phyloP scores from a whole-genome alignment of 1,284 basidiomycete species.

The Ustilago hordei region DNA sequence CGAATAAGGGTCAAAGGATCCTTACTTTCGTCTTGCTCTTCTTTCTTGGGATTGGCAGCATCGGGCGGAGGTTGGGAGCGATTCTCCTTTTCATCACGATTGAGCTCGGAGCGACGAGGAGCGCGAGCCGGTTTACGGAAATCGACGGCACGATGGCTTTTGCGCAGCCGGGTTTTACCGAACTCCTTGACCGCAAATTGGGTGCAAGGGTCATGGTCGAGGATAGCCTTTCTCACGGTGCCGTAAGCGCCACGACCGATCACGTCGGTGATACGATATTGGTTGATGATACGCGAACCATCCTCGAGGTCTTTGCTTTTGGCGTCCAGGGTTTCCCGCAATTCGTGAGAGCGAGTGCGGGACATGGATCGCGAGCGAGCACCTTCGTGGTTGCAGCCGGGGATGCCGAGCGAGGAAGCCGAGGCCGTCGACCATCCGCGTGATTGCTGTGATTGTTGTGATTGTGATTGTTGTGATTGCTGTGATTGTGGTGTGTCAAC shows the following conservation, averaged over 20 bases:
- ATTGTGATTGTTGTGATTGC: not conserved
- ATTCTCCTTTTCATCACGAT: constrained; percentile 11
- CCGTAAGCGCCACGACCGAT: constrained; percentile 66
- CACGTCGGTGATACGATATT: constrained; percentile 63
- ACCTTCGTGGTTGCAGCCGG: not conserved
- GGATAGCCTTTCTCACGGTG: constrained; percentile 57
- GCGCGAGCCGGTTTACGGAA: constrained; percentile 29
- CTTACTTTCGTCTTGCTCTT: constrained; percentile 27
- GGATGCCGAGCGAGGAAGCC: constrained; percentile 28
- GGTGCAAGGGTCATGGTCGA: constrained; percentile 46
- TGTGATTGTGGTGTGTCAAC: constrained; percentile 8
- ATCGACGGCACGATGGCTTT: constrained; percentile 46
- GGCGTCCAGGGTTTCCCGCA: constrained; percentile 65
- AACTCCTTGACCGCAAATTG: constrained; percentile 66
- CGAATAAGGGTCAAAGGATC: constrained; percentile 65
- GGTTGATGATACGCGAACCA: constrained; percentile 66
- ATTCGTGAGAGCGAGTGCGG: constrained; percentile 40
- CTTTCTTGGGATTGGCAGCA: not conserved
- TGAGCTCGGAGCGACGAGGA: not conserved
- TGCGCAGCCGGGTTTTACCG: constrained; percentile 64
- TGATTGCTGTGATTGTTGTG: constrained; percentile 5
- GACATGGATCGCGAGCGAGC: constrained; percentile 33
- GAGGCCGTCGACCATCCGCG: constrained; percentile 25
- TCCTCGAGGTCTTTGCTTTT: constrained; percentile 60
- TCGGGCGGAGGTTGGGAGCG: constrained; percentile 17